phyloP scores from a whole-genome alignment of 1,284 basidiomycete genomes.

The Golubevia pallescens region DNA sequence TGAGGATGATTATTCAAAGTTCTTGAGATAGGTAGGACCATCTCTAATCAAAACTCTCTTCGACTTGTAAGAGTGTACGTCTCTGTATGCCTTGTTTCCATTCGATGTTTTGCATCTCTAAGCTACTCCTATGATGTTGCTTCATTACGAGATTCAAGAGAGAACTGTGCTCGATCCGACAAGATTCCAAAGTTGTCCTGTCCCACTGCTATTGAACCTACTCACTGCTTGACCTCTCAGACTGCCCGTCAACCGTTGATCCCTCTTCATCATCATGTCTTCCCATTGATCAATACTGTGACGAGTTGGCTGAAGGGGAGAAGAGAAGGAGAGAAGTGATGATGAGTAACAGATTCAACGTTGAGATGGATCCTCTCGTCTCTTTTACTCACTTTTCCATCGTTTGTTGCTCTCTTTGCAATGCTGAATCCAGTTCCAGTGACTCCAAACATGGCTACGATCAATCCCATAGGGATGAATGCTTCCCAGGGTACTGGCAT shows the following conservation, averaged over 20 bases:
- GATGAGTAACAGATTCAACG: background rate
- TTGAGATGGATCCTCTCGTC: background rate
- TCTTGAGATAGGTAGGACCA: too few species aligned
- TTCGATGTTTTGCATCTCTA: too few species aligned
- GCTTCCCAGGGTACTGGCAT: constrained; percentile 63
- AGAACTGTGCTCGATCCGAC: too few species aligned
- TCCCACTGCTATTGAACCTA: too few species aligned
- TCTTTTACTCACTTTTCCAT: constrained; percentile 61
- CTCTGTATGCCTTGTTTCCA: too few species aligned
- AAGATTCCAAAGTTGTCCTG: too few species aligned
- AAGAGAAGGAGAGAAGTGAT: background rate
- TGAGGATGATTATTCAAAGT: too few species aligned
- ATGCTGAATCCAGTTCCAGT: constrained; percentile 60
- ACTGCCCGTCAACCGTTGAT: constrained; percentile 54
- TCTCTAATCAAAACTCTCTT: background rate
- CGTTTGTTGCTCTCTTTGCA: constrained; percentile 49
- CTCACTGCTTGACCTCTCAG: constrained; percentile 56
- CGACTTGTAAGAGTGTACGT: too few species aligned
- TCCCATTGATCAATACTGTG: constrained; percentile 62
- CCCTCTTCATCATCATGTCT: constrained; percentile 61
- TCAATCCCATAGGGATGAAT: constrained; percentile 58
- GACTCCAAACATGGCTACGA: constrained; percentile 58
- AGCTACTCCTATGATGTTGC: too few species aligned
- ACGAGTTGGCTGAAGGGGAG: constrained; percentile 34
- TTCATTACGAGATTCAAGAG: too few species aligned